Evolutionary conservation across 176 grass and related monocot genomes (phyloP).

Genomic region (Oryza coarctata): DNA sequence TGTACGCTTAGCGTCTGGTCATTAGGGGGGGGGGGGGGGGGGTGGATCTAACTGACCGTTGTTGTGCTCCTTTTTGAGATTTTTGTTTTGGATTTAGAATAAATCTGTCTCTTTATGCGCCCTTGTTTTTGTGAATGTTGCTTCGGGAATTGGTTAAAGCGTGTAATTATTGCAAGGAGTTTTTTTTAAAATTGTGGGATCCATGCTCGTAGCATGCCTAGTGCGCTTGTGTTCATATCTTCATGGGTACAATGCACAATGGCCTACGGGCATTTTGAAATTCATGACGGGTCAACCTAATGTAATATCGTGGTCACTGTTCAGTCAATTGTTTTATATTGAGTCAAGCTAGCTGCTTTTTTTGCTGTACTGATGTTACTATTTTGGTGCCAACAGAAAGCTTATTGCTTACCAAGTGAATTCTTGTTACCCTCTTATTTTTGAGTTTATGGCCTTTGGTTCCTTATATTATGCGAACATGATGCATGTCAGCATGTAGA

Average conservation of each 20-base stretch:
- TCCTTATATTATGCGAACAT: neutral
- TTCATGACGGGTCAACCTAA: conserved; percentile 16
- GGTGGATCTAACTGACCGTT: conserved; percentile 44
- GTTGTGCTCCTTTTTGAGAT: neutral
- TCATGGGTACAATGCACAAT: neutral
- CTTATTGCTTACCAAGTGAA: conserved; percentile 17
- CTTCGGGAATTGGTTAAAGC: neutral
- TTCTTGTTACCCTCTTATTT: neutral
- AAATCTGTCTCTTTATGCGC: neutral
- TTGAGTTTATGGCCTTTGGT: neutral
- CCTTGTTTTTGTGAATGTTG: neutral
- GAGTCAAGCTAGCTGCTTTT: conserved; percentile 6
- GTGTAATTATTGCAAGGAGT: neutral
- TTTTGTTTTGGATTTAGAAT: conserved; percentile 24
- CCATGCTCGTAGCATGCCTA: conserved; percentile 16
- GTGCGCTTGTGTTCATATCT: conserved; percentile 6
- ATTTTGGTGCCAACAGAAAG: conserved; percentile 14
- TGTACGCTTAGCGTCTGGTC: neutral
- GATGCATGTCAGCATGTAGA: neutral
- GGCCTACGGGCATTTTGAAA: neutral
- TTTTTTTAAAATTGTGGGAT: conserved; percentile 26
- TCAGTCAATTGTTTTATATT: conserved; percentile 20
- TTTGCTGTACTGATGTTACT: neutral
- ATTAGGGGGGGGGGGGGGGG: conserved; percentile 28
- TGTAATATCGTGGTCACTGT: neutral